Base-by-base conservation (phyloP, 192 early-diverging fungal genomes). In the Umbelopsis vinacea region DNA sequence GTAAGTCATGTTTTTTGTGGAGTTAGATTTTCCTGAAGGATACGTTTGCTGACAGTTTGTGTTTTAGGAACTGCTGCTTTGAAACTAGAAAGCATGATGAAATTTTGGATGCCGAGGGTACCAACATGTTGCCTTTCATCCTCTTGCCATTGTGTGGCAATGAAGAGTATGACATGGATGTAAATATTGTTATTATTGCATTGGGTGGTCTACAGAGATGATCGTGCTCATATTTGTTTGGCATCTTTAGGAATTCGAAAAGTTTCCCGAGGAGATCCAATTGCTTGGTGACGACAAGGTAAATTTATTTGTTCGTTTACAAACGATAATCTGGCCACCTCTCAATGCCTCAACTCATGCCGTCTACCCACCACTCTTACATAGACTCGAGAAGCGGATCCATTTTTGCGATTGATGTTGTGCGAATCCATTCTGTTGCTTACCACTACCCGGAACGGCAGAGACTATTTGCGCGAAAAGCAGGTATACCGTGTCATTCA, bases 241-340 rank as follows among this genome's bases (percentile, higher is more conserved):
- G 12, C 22, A 15, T 33, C 22, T 68, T 0, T 68, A 90, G 87
- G 95, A 97, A 46, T 94, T 95, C 89, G 96, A 97, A 37, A 84
- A 83, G 5, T 91, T 99, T 86, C 96, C 95, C 0, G 95, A 95
- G 67, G 96, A 98, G 74, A 89, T 96, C 38, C 95, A 97, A 76
- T 78, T 97, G 3, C 74, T 97, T 45, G 91, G 89, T 46, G 83
- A 86, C 6, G 89, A 90, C 29, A 98, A 98, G 78, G 77, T 79
- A 67, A n/a, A 38, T 11, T 52, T 55, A 24, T 10, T 55, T 43
- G 40, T 43, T 43, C 11, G 5, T 43, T 1, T 7, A 43, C 40
- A 12, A 12, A 7, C 40, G 6, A 7, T 43, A 6, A 6, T 11
- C 6, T 29, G 29, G 29, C 29, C 29, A 29, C n/a, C 63, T 46